These are phyloP conservation scores for Alternaria dauci DNA, from an alignment of 2,329 filamentous ascomycete species.

Conservation along the genomic window DNA sequence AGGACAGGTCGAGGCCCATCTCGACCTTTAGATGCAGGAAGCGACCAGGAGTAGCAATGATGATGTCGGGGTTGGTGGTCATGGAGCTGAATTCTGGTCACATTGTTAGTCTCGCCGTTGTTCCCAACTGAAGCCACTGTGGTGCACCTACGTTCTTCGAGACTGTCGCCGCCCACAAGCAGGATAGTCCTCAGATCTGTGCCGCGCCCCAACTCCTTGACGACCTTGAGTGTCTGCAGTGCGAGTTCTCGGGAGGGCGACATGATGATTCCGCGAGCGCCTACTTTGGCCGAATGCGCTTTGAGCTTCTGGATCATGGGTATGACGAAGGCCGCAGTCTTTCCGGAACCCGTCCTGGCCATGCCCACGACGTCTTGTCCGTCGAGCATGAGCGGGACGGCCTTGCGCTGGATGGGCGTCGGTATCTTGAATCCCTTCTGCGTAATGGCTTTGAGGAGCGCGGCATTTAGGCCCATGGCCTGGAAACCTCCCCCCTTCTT, in stretches of 20 bases:
- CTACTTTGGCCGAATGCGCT: constrained; percentile 84
- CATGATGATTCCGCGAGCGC: constrained; percentile 84
- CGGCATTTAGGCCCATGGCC: constrained; percentile 85
- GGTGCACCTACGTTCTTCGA: constrained; percentile 73
- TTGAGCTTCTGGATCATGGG: constrained; percentile 97
- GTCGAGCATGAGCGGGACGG: constrained; percentile 89
- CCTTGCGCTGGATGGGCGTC: constrained; percentile 96
- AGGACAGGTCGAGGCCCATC: constrained; percentile 91
- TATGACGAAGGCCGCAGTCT: constrained; percentile 97
- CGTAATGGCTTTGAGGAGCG: constrained; percentile 87
- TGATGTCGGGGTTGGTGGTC: constrained; percentile 93
- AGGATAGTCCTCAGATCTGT: constrained; percentile 92
- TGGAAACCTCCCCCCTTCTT: constrained; percentile 98
- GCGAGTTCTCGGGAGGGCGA: constrained; percentile 95
- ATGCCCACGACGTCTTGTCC: constrained; percentile 97
- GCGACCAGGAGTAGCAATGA: constrained; percentile 95
- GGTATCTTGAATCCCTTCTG: constrained; percentile 96
- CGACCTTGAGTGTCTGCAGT: constrained; percentile 92
- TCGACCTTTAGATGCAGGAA: constrained; percentile 97
- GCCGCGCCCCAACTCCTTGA: constrained; percentile 90
- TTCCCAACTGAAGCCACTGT: neutral
- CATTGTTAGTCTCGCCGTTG: constrained; percentile 8
- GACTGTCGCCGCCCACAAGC: constrained; percentile 90
- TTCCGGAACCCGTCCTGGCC: constrained; percentile 98
- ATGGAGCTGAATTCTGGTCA: constrained; percentile 78